Percentiles rank a stretch among this genome's conserved stretches.
phyloP scores from a whole-genome alignment of 495 filamentous ascomycete genomes.

The Rostrohypoxylon terebratum region DNA sequence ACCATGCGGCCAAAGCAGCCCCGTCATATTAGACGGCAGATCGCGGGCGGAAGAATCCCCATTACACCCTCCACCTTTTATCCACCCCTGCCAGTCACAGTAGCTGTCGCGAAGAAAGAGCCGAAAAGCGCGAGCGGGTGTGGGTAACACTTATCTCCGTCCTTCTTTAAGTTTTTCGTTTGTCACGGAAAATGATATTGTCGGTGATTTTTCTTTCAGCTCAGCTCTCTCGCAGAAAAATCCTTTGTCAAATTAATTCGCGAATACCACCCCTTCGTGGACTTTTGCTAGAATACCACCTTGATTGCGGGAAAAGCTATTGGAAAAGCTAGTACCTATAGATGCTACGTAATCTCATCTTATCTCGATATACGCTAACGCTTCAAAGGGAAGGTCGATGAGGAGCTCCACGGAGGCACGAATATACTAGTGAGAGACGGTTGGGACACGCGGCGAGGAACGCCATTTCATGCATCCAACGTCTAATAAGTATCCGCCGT shows the following conservation, averaged over 20 bases:
- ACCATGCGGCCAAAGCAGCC: slow-evolving; percentile 9
- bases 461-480: not conserved
- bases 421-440: not conserved
- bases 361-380: slow-evolving; percentile 10
- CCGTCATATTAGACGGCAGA: slow-evolving; percentile 30
- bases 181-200: not conserved
- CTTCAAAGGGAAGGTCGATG: slow-evolving; percentile 8
- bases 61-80: not conserved
- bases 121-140: slow-evolving; percentile 23
- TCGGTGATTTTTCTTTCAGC: not conserved
- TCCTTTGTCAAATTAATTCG: not conserved
- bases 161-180: not conserved
- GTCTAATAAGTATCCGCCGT: not conserved
- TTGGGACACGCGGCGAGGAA: not conserved
- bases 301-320: not conserved
- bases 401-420: slow-evolving; percentile 6
- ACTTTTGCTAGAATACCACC: not conserved
- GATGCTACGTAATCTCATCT: slow-evolving; percentile 1
- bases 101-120: slow-evolving; percentile 4
- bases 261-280: not conserved
- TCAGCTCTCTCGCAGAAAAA: not conserved
- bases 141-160: slow-evolving; percentile 6
- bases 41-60: slow-evolving; percentile 10
- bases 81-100: not conserved
- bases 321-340: not conserved